phyloP scores from a whole-genome alignment of 331 rosid species.

The Arachis monticola region DNA sequence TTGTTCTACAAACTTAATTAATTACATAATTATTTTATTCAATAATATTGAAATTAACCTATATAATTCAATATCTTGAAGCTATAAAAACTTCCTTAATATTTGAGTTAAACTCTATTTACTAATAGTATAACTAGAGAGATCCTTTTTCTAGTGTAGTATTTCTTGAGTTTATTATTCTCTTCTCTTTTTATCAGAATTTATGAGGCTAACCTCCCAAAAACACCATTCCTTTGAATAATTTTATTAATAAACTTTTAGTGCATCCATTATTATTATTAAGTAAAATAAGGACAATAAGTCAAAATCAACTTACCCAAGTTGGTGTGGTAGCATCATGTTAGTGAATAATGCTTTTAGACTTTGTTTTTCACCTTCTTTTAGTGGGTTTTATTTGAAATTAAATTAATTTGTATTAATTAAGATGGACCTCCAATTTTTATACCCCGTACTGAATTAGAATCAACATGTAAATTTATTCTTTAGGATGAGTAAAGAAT shows the following conservation, averaged over 20 bases:
- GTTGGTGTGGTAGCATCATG: neutral
- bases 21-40: too few species aligned
- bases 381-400: neutral
- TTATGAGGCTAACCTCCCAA: too few species aligned
- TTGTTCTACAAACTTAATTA: too few species aligned
- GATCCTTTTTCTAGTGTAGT: neutral
- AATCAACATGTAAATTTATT: neutral
- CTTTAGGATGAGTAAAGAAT: neutral
- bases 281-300: neutral
- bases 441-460: neutral
- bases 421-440: neutral
- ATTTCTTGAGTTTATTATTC: neutral
- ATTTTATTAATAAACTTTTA: neutral
- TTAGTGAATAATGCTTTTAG: neutral
- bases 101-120: too few species aligned
- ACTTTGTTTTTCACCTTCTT: neutral
- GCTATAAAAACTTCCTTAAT: too few species aligned
- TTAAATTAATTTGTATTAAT: neutral
- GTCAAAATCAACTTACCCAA: constrained; percentile 1
- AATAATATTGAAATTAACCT: too few species aligned
- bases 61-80: too few species aligned
- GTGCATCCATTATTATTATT: neutral
- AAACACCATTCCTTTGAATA: too few species aligned
- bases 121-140: neutral
- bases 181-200: too few species aligned